Evolutionary conservation across 768 basidiomycete species (phyloP).

Genomic region (Coprinellus micaceus): DNA sequence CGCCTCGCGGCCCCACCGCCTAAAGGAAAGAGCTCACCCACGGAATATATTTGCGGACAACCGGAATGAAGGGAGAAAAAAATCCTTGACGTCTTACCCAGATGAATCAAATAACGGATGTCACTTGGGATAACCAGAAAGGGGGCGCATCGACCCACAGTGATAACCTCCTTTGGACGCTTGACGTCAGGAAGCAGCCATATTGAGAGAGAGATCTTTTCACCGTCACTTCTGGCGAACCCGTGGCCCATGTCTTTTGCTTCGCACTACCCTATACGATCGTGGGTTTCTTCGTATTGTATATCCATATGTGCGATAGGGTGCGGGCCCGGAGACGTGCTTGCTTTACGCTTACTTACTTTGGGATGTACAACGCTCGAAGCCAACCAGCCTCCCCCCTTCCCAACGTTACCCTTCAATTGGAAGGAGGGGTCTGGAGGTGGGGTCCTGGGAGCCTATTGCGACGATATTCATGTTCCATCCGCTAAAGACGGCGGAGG

Average conservation of each 20-base stretch:
- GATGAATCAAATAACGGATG: not conserved
- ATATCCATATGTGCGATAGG: not conserved
- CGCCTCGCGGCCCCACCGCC: not conserved
- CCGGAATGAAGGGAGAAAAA: not conserved
- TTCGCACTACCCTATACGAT: constrained; percentile 13
- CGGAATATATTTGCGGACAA: not conserved
- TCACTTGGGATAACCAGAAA: no score
- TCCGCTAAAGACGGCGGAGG: constrained; percentile 2
- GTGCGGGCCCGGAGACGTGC: no score
- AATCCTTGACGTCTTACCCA: not conserved
- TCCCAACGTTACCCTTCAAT: no score
- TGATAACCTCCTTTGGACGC: no score
- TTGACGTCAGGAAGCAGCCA: constrained; percentile 1
- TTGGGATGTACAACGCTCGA: no score
- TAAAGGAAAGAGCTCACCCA: not conserved
- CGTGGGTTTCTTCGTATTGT: constrained; percentile 18
- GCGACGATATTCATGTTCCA: not conserved
- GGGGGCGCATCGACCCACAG: no score
- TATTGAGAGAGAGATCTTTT: not conserved
- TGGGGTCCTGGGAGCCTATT: not conserved
- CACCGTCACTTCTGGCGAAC: no score
- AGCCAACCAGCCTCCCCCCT: no score
- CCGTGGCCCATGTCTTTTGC: not conserved
- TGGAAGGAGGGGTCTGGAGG: not conserved
- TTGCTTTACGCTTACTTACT: no score